These are phyloP conservation scores for Aspergillus ruber DNA, from an alignment of 2,329 filamentous ascomycete species.

Conservation along the genomic window DNA sequence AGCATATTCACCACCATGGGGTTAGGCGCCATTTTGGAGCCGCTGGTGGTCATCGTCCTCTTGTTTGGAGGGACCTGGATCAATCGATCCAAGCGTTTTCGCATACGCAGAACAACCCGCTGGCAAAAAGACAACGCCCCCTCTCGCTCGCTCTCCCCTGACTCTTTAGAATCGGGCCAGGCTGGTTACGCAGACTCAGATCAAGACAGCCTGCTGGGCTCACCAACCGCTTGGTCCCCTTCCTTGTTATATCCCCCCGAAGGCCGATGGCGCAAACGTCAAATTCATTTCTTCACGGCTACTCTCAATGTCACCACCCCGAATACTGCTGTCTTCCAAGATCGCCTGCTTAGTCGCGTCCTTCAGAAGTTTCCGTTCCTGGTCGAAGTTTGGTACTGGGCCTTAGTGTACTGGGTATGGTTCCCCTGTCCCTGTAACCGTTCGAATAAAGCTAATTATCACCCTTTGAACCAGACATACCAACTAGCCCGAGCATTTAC, in stretches of 20 bases:
- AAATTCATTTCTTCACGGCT: slow-evolving; percentile 42
- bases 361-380: slow-evolving; percentile 64
- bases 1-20: slow-evolving; percentile 38
- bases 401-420: slow-evolving; percentile 67
- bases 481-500: slow-evolving; percentile 67
- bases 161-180: slow-evolving; percentile 34
- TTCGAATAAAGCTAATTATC: not conserved
- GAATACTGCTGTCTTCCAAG: slow-evolving; percentile 56
- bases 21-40: slow-evolving; percentile 53
- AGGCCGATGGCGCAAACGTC: slow-evolving; percentile 46
- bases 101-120: slow-evolving; percentile 9
- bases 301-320: slow-evolving; percentile 50
- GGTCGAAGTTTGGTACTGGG: slow-evolving; percentile 72
- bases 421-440: not conserved
- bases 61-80: slow-evolving; percentile 58
- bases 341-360: slow-evolving; percentile 56
- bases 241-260: slow-evolving; percentile 38
- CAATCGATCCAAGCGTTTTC: slow-evolving; percentile 45
- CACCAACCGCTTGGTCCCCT: slow-evolving; percentile 29
- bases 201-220: slow-evolving; percentile 29
- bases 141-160: slow-evolving; percentile 26
- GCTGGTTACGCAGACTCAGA: slow-evolving; percentile 21
- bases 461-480: slow-evolving; percentile 51
- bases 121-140: slow-evolving; percentile 14
- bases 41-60: slow-evolving; percentile 54